Conservation (phyloP, 352 stramenopile species). For the Pythium angustatum region DNA sequence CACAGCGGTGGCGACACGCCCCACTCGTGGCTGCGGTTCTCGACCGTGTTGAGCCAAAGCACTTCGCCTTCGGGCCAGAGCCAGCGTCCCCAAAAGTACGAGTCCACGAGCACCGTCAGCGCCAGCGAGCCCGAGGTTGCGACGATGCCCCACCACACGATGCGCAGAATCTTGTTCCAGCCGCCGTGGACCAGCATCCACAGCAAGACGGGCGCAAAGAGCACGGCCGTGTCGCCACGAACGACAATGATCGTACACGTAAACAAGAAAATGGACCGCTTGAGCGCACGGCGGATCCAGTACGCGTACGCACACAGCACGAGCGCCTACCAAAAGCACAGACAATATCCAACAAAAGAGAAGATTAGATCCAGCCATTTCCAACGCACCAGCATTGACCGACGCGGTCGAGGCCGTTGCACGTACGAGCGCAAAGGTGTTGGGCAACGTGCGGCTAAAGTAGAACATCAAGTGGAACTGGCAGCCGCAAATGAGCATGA, state of each 20-base stretch:
- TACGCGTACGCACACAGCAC: conserved; percentile 65
- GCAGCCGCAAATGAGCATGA: conserved; percentile 86
- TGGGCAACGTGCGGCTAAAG: conserved; percentile 95
- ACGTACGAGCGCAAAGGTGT: conserved; percentile 94
- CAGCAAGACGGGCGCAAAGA: conserved; percentile 94
- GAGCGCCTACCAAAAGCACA: conserved; percentile 35
- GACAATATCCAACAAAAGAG: neutral
- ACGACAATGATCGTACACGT: conserved; percentile 95
- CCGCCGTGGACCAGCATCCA: conserved; percentile 80
- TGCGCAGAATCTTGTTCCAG: conserved; percentile 65
- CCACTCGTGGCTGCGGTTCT: conserved; percentile 98
- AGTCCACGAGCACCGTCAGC: conserved; percentile 92
- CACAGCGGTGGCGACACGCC: conserved; percentile 94
- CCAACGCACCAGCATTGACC: too few relatives aligned
- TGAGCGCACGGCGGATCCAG: conserved; percentile 58
- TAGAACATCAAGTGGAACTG: conserved; percentile 99
- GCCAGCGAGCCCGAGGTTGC: conserved; percentile 71
- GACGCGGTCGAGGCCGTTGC: neutral
- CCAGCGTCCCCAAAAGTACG: conserved; percentile 92
- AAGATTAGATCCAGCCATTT: too few relatives aligned
- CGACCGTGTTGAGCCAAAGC: conserved; percentile 95
- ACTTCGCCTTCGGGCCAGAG: conserved; percentile 98
- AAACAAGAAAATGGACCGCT: conserved; percentile 76
- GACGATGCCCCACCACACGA: conserved; percentile 81
- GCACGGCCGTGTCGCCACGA: conserved; percentile 95